Evolutionary conservation across 306 rosid species (phyloP).

Genomic region (Sphenostylis stenocarpa): DNA sequence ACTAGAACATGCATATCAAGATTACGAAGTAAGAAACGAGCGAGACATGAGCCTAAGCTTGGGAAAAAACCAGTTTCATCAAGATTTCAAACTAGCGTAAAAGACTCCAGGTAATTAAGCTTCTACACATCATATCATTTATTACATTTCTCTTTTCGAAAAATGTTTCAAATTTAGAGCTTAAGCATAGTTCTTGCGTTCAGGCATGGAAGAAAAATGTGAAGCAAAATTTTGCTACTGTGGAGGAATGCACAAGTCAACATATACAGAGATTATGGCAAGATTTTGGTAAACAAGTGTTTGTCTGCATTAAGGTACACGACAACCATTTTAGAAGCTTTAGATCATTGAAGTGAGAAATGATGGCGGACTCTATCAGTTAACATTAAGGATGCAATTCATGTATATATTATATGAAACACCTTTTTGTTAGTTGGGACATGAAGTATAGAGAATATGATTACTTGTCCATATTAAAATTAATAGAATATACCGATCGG

Average conservation of each 20-base stretch:
- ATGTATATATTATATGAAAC: neutral
- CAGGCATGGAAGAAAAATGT: slow-evolving; percentile 56
- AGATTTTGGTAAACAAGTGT: neutral
- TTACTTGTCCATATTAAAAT: neutral
- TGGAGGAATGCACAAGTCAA: neutral
- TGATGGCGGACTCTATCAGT: neutral
- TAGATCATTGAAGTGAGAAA: neutral
- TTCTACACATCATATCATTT: neutral
- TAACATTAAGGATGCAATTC: neutral
- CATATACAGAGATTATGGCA: neutral
- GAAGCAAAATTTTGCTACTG: neutral
- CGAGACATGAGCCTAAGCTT: slow-evolving; percentile 34
- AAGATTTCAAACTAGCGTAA: slow-evolving; percentile 42
- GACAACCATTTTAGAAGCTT: neutral
- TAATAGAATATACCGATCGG: neutral
- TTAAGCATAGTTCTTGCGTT: slow-evolving; percentile 7
- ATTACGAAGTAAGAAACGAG: slow-evolving; percentile 26
- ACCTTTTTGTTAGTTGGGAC: neutral
- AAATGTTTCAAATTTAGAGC: neutral
- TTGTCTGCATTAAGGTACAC: neutral
- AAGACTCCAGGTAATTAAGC: slow-evolving; percentile 46
- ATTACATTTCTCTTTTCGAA: neutral
- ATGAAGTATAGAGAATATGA: neutral
- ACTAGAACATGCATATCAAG: slow-evolving; percentile 16
- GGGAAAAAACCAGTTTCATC: slow-evolving; percentile 23